Evolutionary conservation across 192 early-diverging fungal species (phyloP), one percentile per base, ranked within the genome.

Genomic region (Umbelopsis ramanniana): DNA sequence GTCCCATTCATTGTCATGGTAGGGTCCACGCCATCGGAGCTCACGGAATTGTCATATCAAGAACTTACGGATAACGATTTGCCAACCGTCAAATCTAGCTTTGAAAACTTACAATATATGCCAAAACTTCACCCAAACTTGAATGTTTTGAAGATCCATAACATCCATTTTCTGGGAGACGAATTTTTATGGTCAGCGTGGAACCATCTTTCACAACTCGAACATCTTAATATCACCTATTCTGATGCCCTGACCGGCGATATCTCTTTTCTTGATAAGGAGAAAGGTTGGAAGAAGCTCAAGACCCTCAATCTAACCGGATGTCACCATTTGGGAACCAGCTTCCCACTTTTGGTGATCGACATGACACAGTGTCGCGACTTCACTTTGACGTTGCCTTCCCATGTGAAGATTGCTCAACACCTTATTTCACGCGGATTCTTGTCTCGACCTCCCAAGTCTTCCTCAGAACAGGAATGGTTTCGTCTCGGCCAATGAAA

Each of bases 1-100:
- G 57, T 63, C 57, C 57, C 57, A 15, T 63, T 63, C 33, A 63
- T 63, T 63, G 57, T 63, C 14, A 63, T 63, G 57, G 57, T 63
- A 26, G 57, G 57, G 57, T 63, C 57, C 57, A 63, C 57, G 12
- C 57, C 57, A 38, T 63, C 57, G 29, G 57, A 63, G 33, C 57
- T 63, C 6, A 63, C 33, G 4, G 57, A 63, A 63, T 63, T 63
- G 57, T 63, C 57, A 37, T 63, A 63, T 37, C 57, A 63, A 17
- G 57, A 63, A 37, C 33, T 63, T 12, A 63, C 57, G 29, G 57
- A 63, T 63, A 63, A 63, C 29, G 57, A 63, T n/a, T 37, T 63
- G 33, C 57, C 57, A 63, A 35, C 24, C 57, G 57, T 37, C 26
- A 35, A 35, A 63, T 63, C 57, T 12, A 26, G 57, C 33, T 63